Percentiles rank a stretch among this genome's conserved stretches.
Evolutionary conservation across 2,329 filamentous ascomycete species (phyloP).

Genomic region (Pseudocercospora macadamiae): DNA sequence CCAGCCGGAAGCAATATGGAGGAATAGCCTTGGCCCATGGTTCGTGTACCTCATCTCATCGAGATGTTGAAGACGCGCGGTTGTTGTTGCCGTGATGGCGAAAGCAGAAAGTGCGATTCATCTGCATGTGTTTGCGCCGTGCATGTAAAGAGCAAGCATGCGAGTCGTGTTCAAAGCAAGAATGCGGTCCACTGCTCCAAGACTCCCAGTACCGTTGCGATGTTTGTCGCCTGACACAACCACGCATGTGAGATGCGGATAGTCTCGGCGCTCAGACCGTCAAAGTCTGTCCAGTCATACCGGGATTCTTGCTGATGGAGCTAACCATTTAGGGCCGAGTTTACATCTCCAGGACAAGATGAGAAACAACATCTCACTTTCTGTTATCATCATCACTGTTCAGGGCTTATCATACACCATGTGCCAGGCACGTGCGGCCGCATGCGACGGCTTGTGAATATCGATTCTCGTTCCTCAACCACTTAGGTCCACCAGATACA

Average conservation of each 20-base stretch:
- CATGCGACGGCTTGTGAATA: no score
- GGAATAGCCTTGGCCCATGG: conserved; percentile 90
- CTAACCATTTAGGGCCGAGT: no score
- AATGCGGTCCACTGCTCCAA: neutral
- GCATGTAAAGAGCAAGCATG: neutral
- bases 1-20: conserved; percentile 90
- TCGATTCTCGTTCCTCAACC: no score
- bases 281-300: no score
- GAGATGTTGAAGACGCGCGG: neutral
- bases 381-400: no score
- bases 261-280: conserved; percentile 1
- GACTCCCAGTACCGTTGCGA: neutral
- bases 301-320: no score
- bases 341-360: no score
- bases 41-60: conserved; percentile 7
- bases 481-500: no score
- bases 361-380: no score
- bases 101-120: neutral
- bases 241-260: neutral
- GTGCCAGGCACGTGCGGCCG: no score
- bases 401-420: no score
- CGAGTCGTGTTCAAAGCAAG: neutral
- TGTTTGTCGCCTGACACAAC: conserved; percentile 2
- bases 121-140: neutral
- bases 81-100: neutral